Evolutionary conservation across 192 early-diverging fungal species (phyloP), one percentile per base, ranked within the genome.

Genomic region (Backusella tarrabulga): DNA sequence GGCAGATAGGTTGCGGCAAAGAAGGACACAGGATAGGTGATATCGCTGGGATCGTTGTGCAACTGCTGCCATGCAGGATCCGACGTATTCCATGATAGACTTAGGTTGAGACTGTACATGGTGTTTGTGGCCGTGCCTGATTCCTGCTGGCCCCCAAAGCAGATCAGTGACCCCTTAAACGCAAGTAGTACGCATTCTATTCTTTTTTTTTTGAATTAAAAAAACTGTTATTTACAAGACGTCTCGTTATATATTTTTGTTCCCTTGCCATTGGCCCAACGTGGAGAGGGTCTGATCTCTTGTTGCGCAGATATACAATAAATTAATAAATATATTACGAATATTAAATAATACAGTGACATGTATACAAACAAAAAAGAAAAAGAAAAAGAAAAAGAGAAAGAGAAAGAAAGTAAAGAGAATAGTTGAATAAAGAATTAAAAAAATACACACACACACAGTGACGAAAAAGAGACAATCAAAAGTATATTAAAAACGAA

Each of bases 181-280:
- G 34, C 54, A 38, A 56, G 32, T 29, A 78, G 35, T 44, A 69
- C 42, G 11, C 77, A 71, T 72, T 71, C 36, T 60, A 78, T 56
- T 50, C 71, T 41, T 60, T 50, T 71, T 50, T 50, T 72, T 34
- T 54, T 32, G 32, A 32, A 32, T 32, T 32, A 32, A 32, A 60
- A 60, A 26, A 60, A 9, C 4, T 6, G 21, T 54, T 19, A 40
- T 40, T 40, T 40, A 40, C 38, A 40, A 40, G n/a, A 54, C 4
- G 34, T 29, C 3, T 6, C 17, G 7, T n/a, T 42, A 67, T 42
- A 38, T 41, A 35, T 38, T 50, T 36, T 11, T 68, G 17, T 2
- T 32, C 11, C 35, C 32, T 35, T 78, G 70, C 77, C 71, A 52
- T 71, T 66, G 19, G 68, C 77, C 77, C 77, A 78, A 35, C 71